Evolutionary conservation across 306 rosid genomes (phyloP), one percentile per base, ranked within the genome.

Genomic region (Pterocarpus santalinus): DNA sequence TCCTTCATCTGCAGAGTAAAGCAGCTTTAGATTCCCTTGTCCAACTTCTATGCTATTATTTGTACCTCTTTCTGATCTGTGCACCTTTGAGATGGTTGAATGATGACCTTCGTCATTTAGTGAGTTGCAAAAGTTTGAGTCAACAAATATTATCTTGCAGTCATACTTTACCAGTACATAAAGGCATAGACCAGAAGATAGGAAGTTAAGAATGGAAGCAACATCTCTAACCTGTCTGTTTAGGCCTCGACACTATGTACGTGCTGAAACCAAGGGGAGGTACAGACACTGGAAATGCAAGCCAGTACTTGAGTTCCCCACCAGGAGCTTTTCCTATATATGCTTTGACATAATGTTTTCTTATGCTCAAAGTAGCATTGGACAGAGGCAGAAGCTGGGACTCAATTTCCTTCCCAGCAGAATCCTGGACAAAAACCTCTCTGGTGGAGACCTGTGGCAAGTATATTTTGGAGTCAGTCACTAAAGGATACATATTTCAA

Each of bases 261-360:
- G 91, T 88, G 85, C 87, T 92, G 90, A 92, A 94, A 80, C 97
- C 96, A 84, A 94, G 91, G 65, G 98, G 95, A 17, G 97, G 94
- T 33, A 89, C 90, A 14, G 92, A 85, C 51, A 87, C 97, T 4
- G 94, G 81, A 88, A 94, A 92, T 36, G 92, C 95, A 83, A 94
- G 95, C 94, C 88, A 92, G 66, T 89, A 91, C 62, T 82, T 87
- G 34, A 78, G 88, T 56, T 80, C 84, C 17, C 15, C 81, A 28
- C 76, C 77, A 35, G 92, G 89, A 34, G 84, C 68, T 75, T 52
- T 81, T 62, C 92, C 98, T 44, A 80, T n/a, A 83, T 90, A 90
- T 72, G 93, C 94, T 83, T 65, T 78, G 65, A 82, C 91, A 69
- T 87, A 85, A 61, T 47, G 75, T 32, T 87, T 88, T 82, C 95